phyloP scores from a whole-genome alignment of 2,329 filamentous ascomycete species.

The Scytalidium sp. region DNA sequence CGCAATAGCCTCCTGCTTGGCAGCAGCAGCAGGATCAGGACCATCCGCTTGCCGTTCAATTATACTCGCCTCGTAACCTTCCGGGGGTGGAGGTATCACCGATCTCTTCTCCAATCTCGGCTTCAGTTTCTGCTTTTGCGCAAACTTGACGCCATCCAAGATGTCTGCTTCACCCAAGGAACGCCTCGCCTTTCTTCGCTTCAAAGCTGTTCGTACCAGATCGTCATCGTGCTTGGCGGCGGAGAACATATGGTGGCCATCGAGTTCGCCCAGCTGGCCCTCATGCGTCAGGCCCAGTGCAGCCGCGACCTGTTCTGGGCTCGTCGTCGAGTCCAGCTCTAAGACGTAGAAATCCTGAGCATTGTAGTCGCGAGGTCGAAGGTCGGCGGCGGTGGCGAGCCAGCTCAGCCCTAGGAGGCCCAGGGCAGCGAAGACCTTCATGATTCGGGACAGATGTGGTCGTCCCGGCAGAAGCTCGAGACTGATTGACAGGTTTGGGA shows the following conservation, averaged over 20 bases:
- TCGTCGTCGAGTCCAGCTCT: constrained; percentile 66
- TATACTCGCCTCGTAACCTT: constrained; percentile 14
- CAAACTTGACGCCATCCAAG: constrained; percentile 72
- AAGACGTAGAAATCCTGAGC: constrained; percentile 91
- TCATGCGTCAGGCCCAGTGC: constrained; percentile 77
- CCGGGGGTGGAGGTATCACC: constrained; percentile 20
- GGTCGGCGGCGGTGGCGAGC: constrained; percentile 40
- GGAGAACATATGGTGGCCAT: constrained; percentile 82
- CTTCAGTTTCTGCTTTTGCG: constrained; percentile 72
- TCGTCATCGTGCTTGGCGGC: constrained; percentile 60
- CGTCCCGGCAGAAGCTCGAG: neutral
- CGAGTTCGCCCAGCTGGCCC: constrained; percentile 73
- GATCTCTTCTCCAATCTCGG: constrained; percentile 55
- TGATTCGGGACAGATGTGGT: constrained; percentile 6
- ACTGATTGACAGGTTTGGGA: neutral
- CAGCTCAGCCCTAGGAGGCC: constrained; percentile 51
- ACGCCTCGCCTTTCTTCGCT: constrained; percentile 56
- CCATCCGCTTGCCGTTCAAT: constrained; percentile 15
- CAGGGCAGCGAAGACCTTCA: constrained; percentile 43
- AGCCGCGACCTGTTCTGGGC: constrained; percentile 67
- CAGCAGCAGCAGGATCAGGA: constrained; percentile 38
- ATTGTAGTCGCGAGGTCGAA: constrained; percentile 68
- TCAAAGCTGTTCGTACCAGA: constrained; percentile 52
- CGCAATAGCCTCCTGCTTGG: constrained; percentile 59
- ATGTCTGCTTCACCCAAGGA: constrained; percentile 49